Conservation (phyloP, 108 stramenopile species). For the Hondaea fermentalgiana region DNA sequence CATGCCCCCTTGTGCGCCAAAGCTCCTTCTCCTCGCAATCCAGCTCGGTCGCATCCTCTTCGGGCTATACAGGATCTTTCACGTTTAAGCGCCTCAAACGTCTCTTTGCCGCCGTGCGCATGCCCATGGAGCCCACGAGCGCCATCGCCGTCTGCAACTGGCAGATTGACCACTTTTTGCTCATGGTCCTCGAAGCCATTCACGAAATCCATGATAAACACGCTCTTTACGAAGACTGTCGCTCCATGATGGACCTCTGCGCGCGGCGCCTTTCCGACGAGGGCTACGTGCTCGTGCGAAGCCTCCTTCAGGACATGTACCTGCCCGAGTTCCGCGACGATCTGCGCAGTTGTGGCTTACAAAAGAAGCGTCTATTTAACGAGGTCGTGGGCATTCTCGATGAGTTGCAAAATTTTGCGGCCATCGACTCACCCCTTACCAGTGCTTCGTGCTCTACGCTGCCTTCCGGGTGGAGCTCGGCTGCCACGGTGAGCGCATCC, state of each 20-base stretch:
- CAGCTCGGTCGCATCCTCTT: neutral
- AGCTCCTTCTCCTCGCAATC: neutral
- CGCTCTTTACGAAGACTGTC: neutral
- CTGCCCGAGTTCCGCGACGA: neutral
- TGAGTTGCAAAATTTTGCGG: neutral
- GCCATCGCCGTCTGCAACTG: neutral
- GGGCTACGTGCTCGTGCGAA: neutral
- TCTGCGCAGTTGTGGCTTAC: neutral
- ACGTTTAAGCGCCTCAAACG: neutral
- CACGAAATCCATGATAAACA: neutral
- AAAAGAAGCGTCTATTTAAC: neutral
- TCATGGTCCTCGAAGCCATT: neutral
- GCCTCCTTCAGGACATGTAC: neutral
- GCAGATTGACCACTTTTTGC: neutral
- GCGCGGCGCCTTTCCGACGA: neutral
- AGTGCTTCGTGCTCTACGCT: neutral
- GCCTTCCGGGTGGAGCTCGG: neutral
- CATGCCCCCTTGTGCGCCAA: neutral
- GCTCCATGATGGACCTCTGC: neutral
- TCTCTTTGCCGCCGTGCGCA: neutral
- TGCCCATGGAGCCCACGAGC: neutral
- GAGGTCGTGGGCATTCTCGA: neutral
- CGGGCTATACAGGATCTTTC: neutral
- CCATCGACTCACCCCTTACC: neutral
- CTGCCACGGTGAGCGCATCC: neutral